phyloP scores from a whole-genome alignment of 352 stramenopile species.

The Elongisporangium prolatum region DNA sequence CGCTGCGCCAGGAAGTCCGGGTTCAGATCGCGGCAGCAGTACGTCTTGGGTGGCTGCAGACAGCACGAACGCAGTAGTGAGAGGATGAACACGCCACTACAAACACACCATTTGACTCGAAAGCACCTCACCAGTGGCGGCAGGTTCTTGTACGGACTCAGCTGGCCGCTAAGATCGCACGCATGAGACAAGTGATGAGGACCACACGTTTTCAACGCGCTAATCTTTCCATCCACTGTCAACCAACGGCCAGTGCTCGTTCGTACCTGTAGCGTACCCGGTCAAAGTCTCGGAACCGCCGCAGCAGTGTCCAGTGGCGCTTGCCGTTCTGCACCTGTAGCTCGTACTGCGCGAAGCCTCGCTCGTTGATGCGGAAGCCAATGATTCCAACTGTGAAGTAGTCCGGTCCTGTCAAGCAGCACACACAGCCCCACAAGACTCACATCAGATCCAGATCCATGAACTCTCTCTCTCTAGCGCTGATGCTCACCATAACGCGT shows the following conservation, averaged over 20 bases:
- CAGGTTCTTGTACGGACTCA: slow-evolving; percentile 8
- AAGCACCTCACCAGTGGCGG: slow-evolving; percentile 24
- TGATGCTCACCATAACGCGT: slow-evolving; percentile 49
- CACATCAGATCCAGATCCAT: not conserved
- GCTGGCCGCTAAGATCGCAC: not conserved
- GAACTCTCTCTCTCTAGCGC: not conserved
- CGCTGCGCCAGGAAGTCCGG: slow-evolving; percentile 57
- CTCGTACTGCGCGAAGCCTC: slow-evolving; percentile 57
- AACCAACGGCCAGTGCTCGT: not conserved
- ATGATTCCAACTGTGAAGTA: slow-evolving; percentile 74
- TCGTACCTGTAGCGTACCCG: slow-evolving; percentile 38
- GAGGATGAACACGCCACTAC: not conserved
- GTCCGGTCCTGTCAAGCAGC: slow-evolving; percentile 35
- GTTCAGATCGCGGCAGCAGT: slow-evolving; percentile 68
- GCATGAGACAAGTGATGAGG: not conserved
- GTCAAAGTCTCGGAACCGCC: slow-evolving; percentile 75
- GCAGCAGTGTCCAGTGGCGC: slow-evolving; percentile 59
- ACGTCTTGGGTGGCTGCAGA: slow-evolving; percentile 56
- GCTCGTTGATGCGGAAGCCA: slow-evolving; percentile 37
- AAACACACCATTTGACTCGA: not conserved
- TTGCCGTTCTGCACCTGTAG: slow-evolving; percentile 66
- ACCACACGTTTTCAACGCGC: not conserved
- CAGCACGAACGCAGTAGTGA: not conserved
- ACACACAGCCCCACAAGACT: not conserved
- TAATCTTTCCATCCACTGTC: not conserved